Conservation (phyloP, 164 flowering plant species). For the Chimonanthus salicifolius region DNA sequence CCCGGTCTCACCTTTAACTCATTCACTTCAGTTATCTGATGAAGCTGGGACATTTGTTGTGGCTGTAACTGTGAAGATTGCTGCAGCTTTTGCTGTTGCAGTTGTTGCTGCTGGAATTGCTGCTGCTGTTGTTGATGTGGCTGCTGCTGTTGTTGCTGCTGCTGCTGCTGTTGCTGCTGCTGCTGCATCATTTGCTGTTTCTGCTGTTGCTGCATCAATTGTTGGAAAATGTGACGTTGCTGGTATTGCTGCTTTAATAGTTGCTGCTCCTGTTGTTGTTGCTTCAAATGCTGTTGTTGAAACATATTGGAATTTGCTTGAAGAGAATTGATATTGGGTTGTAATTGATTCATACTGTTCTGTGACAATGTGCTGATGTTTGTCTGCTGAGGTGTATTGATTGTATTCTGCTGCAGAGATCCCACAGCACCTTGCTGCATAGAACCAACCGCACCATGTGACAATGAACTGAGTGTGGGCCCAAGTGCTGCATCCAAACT, state of each 20-base stretch:
- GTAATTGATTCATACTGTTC: conserved; percentile 41
- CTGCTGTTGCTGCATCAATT: conserved; percentile 43
- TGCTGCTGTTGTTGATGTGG: conserved; percentile 11
- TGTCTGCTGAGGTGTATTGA: conserved; percentile 46
- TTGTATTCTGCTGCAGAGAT: conserved; percentile 49
- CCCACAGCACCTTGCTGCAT: conserved; percentile 12
- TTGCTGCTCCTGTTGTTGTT: neutral
- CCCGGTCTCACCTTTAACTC: conserved; percentile 54
- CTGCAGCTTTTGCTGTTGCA: conserved; percentile 36
- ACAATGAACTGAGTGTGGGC: conserved; percentile 44
- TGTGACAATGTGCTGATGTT: conserved; percentile 45
- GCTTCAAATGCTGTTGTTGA: conserved; percentile 30
- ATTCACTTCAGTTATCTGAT: conserved; percentile 44
- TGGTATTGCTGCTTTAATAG: conserved; percentile 37
- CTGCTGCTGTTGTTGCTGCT: conserved; percentile 19
- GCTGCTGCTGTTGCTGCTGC: conserved; percentile 36
- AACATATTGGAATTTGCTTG: conserved; percentile 46
- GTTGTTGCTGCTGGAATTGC: neutral
- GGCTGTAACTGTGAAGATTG: conserved; percentile 39
- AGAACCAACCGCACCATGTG: conserved; percentile 42
- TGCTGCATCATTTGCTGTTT: conserved; percentile 46
- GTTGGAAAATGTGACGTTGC: conserved; percentile 48
- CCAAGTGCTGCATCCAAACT: conserved; percentile 67
- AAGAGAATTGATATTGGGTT: conserved; percentile 42
- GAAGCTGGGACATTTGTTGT: conserved; percentile 55